Base-by-base conservation (phyloP, 768 basidiomycete genomes). In the Suillus subluteus region DNA sequence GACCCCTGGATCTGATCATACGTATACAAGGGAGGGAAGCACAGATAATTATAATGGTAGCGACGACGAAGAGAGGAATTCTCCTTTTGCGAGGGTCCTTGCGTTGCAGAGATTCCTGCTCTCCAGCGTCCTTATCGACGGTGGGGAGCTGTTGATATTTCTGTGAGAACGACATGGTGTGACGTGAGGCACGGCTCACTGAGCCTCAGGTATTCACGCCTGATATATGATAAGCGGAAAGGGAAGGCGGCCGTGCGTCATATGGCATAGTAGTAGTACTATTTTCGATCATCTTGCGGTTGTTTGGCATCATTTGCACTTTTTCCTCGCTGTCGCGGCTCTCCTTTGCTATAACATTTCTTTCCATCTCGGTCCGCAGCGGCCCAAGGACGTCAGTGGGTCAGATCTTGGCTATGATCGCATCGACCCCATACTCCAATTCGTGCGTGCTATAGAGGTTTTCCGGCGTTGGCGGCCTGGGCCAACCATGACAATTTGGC, bases 81-180 rank as follows among this genome's bases (percentile, higher is more conserved):
- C 65, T 67, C 69, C 74, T 80, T 65, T 69, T 71, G 59, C 66
- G 59, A 23, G 23, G 0, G 4, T 16, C 48, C 16, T 59, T 64
- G 41, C n/a, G 54, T 55, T 18, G 44, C 6, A 38, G 50, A 11
- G 37, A 21, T 15, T 32, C 26, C 7, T 15, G 52, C 35, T 66
- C 65, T 9, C 23, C 71, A 58, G 63, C 62, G 52, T 70, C 68
- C 21, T 62, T 62, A 41, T 72, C 71, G n/a, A 64, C 41, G 54
- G 66, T 70, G 55, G 73, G 62, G 50, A 78, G 67, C 9, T 59
- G 77, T 38, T 76, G 64, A 55, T 76, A 76, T 12, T 38, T 66
- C n/a, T 72, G 68, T 69, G 69, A 70, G 67, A 74, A 63, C 58
- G 64, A 67, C 74, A 75, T 76, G 35, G 41, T 18, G 35, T 41